phyloP scores from a whole-genome alignment of 345 rosid species.

The Sonneratia caseolaris region DNA sequence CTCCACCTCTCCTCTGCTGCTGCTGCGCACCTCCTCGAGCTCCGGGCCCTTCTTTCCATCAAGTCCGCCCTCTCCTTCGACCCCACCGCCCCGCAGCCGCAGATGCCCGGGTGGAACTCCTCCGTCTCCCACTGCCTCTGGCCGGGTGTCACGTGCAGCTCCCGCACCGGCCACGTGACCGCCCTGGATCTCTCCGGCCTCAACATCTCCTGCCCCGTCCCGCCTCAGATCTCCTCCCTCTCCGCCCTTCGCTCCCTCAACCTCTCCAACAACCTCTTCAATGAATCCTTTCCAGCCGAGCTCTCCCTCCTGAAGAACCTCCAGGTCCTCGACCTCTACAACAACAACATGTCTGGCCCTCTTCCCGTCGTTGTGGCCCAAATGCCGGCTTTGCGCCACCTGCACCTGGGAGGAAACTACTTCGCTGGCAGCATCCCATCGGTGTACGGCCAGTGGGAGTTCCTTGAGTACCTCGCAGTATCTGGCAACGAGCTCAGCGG shows the following conservation, averaged over 20 bases:
- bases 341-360: conserved; percentile 78
- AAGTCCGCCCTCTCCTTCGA: conserved; percentile 59
- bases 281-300: conserved; percentile 52
- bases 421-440: conserved; percentile 31
- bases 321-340: conserved; percentile 75
- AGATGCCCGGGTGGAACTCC: conserved; percentile 60
- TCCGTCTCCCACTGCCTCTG: conserved; percentile 51
- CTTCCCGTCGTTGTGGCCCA: conserved; percentile 65
- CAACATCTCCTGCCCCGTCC: conserved; percentile 67
- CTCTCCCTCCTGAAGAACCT: conserved; percentile 48
- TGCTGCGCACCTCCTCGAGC: conserved; percentile 42
- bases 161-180: conserved; percentile 52
- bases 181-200: conserved; percentile 52
- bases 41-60: conserved; percentile 56
- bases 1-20: conserved; percentile 26
- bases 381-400: conserved; percentile 39
- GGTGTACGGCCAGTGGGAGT: conserved; percentile 54
- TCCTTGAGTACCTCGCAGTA: conserved; percentile 33
- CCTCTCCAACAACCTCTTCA: conserved; percentile 84
- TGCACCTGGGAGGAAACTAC: conserved; percentile 44
- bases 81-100: conserved; percentile 18
- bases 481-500: conserved; percentile 62
- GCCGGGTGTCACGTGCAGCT: conserved; percentile 63
- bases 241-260: conserved; percentile 55
- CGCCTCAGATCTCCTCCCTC: conserved; percentile 45